Evolutionary conservation across 2,329 filamentous ascomycete genomes (phyloP).

Genomic region (Penicillium sp.): DNA sequence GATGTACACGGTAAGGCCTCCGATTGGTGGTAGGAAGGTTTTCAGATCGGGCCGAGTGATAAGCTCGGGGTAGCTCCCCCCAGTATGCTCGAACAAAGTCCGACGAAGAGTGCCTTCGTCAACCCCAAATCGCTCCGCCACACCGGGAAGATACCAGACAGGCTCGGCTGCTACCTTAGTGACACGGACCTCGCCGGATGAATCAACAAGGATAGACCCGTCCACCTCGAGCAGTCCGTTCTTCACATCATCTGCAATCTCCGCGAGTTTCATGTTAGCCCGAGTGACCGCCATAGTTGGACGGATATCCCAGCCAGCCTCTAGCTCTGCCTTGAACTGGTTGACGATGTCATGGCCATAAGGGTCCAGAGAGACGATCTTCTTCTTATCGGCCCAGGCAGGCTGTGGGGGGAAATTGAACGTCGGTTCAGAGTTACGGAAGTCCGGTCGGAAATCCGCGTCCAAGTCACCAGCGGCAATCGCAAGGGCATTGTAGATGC

Average conservation of each 20-base stretch:
- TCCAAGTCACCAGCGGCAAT: slow-evolving; percentile 87
- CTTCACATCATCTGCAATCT: slow-evolving; percentile 83
- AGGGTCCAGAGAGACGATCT: slow-evolving; percentile 97
- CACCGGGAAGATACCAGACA: slow-evolving; percentile 81
- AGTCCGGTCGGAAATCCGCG: slow-evolving; percentile 73
- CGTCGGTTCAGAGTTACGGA: slow-evolving; percentile 88
- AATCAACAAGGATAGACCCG: slow-evolving; percentile 85
- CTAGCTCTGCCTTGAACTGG: slow-evolving; percentile 71
- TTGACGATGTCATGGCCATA: slow-evolving; percentile 84
- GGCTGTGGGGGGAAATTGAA: slow-evolving; percentile 83
- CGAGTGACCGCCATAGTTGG: slow-evolving; percentile 90
- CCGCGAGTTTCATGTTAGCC: slow-evolving; percentile 94
- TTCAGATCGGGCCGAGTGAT: slow-evolving; percentile 95
- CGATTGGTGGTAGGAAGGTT: slow-evolving; percentile 91
- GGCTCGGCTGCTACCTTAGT: slow-evolving; percentile 98
- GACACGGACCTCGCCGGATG: slow-evolving; percentile 81
- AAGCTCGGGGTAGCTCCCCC: slow-evolving; percentile 92
- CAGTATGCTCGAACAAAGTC: slow-evolving; percentile 90
- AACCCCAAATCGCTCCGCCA: slow-evolving; percentile 88
- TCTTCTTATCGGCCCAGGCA: slow-evolving; percentile 83
- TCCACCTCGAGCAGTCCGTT: slow-evolving; percentile 73
- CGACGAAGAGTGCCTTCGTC: slow-evolving; percentile 84
- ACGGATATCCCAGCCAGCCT: slow-evolving; percentile 69
- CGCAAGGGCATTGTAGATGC: slow-evolving; percentile 90
- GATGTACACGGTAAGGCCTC: slow-evolving; percentile 91